These are phyloP conservation scores for Apiospora arundinis DNA, from an alignment of 2,329 filamentous ascomycete species.

Conservation along the genomic window DNA sequence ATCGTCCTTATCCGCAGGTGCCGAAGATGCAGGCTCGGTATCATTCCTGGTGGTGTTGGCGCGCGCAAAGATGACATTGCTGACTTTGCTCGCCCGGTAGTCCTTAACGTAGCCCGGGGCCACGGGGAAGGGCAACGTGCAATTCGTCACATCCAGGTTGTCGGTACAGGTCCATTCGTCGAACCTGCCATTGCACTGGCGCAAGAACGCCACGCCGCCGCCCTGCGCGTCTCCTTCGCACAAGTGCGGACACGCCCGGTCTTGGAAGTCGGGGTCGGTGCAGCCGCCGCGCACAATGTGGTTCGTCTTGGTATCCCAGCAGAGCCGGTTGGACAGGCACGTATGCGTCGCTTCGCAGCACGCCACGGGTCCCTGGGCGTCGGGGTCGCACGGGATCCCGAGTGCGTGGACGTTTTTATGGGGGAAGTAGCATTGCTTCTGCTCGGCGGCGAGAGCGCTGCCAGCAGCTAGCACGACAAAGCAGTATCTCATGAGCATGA, in stretches of 20 bases:
- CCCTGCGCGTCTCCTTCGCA: background rate
- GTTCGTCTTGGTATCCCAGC: conserved; percentile 2
- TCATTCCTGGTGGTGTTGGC: background rate
- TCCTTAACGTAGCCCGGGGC: background rate
- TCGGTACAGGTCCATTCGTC: background rate
- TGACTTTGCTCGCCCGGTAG: background rate
- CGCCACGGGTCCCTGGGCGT: background rate
- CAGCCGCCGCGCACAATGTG: background rate
- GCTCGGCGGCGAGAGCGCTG: background rate
- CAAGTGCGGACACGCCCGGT: background rate
- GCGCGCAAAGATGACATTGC: background rate
- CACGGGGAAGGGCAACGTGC: background rate
- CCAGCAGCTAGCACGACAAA: background rate
- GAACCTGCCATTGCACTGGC: conserved; percentile 1
- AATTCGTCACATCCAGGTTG: background rate
- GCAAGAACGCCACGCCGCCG: background rate
- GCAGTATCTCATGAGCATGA: background rate
- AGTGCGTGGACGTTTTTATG: background rate
- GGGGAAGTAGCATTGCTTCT: background rate
- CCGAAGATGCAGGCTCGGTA: background rate
- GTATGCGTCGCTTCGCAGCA: conserved; percentile 4
- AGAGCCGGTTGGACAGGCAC: conserved; percentile 8
- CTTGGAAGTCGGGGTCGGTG: background rate
- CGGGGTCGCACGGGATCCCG: conserved; percentile 10
- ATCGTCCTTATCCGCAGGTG: background rate